Conservation (phyloP, 2,329 filamentous ascomycete species). For the Epichloe coenophiala region DNA sequence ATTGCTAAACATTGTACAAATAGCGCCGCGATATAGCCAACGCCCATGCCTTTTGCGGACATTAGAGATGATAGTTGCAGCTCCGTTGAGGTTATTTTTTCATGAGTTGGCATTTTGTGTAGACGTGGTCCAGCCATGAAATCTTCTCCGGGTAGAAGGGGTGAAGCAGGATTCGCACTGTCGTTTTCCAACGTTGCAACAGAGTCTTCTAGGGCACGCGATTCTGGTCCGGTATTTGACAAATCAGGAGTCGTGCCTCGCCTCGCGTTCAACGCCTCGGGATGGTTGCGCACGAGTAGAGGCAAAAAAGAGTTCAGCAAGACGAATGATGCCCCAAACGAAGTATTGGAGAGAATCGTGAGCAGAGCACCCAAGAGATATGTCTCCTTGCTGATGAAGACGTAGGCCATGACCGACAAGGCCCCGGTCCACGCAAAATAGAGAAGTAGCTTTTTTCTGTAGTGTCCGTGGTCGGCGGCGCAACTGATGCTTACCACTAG, state of each 20-base stretch:
- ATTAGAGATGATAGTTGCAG: slow-evolving; percentile 78
- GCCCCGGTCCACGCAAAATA: slow-evolving; percentile 76
- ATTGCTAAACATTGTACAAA: slow-evolving; percentile 75
- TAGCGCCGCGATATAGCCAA: slow-evolving; percentile 79
- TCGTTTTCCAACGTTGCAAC: slow-evolving; percentile 15
- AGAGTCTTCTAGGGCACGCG: slow-evolving; percentile 22
- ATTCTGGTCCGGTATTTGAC: slow-evolving; percentile 18
- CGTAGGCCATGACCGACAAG: slow-evolving; percentile 74
- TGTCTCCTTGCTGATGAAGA: slow-evolving; percentile 59
- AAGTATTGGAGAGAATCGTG: slow-evolving; percentile 83
- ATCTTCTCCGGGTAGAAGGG: slow-evolving; percentile 27
- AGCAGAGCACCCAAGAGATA: slow-evolving; percentile 74
- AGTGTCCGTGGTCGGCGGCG: slow-evolving; percentile 85
- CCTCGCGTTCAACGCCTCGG: slow-evolving; percentile 27
- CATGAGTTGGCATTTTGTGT: slow-evolving; percentile 26
- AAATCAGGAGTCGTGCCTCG: slow-evolving; percentile 17
- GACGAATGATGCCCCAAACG: slow-evolving; percentile 90
- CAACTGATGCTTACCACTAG: slow-evolving; percentile 94
- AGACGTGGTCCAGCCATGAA: slow-evolving; percentile 15
- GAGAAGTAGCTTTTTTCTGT: slow-evolving; percentile 77
- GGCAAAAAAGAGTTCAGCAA: slow-evolving; percentile 91
- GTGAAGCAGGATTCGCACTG: slow-evolving; percentile 30
- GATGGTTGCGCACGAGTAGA: slow-evolving; percentile 77
- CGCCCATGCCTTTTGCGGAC: slow-evolving; percentile 83
- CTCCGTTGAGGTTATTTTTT: slow-evolving; percentile 47